Percentiles rank a stretch among this genome's conserved stretches.
Evolutionary conservation across 129 eudicot genomes (phyloP).

Genomic region (Flaveria brownii): DNA sequence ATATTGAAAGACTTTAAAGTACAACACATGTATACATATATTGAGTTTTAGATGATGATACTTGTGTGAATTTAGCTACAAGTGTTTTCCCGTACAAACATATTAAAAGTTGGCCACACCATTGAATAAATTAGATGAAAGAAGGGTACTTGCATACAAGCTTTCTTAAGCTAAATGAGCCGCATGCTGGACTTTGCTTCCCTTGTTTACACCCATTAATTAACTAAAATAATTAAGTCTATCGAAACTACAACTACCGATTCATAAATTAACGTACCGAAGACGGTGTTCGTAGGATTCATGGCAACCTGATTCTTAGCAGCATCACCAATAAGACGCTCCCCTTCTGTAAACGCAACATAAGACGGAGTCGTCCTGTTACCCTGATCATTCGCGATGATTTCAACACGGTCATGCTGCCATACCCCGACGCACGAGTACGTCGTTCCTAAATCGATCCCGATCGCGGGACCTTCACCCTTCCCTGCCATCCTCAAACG

Average conservation of each 20-base stretch:
- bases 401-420: slow-evolving; percentile 65
- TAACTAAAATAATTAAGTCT: not conserved
- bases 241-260: not conserved
- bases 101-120: no score
- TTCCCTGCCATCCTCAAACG: slow-evolving; percentile 47
- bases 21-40: no score
- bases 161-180: no score
- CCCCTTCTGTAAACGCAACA: slow-evolving; percentile 55
- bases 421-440: slow-evolving; percentile 61
- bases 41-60: no score
- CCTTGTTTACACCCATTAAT: not conserved
- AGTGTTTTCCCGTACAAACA: no score
- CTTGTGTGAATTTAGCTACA: no score
- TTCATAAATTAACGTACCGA: slow-evolving; percentile 41
- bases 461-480: slow-evolving; percentile 60
- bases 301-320: slow-evolving; percentile 64
- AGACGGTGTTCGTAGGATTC: slow-evolving; percentile 60
- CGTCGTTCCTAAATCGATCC: slow-evolving; percentile 57
- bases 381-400: slow-evolving; percentile 61
- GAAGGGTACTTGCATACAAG: no score
- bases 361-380: slow-evolving; percentile 68
- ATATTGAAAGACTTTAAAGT: no score
- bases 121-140: no score
- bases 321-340: slow-evolving; percentile 58
- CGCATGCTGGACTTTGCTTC: not conserved